A percentile compares a stretch with the other conserved stretches of the same genome.
Conservation (phyloP, 352 stramenopile species). For the Globisporangium parvum region DNA sequence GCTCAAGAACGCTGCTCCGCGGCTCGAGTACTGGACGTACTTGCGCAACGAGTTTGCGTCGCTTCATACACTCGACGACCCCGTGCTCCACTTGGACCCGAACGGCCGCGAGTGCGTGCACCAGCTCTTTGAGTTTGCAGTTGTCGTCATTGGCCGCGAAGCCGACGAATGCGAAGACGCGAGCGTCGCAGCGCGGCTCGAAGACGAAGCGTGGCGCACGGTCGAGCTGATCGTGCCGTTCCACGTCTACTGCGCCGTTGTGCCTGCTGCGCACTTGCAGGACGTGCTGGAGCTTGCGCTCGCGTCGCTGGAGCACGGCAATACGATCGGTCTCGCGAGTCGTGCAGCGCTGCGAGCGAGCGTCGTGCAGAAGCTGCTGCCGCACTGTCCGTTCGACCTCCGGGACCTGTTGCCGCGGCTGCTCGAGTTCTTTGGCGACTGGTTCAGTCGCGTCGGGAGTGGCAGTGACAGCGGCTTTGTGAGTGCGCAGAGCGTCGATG, state of each 20-base stretch:
- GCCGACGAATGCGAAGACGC: slow-evolving; percentile 23
- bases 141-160: slow-evolving; percentile 38
- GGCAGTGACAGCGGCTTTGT: slow-evolving; percentile 20
- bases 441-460: slow-evolving; percentile 32
- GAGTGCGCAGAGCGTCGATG: slow-evolving; percentile 14
- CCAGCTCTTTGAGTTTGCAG: slow-evolving; percentile 52
- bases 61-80: slow-evolving; percentile 38
- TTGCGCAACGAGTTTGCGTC: slow-evolving; percentile 55
- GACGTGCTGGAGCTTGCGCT: slow-evolving; percentile 54
- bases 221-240: slow-evolving; percentile 48
- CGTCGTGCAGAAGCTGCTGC: slow-evolving; percentile 40
- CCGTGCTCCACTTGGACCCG: slow-evolving; percentile 62
- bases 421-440: slow-evolving; percentile 37
- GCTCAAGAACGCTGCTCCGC: slow-evolving; percentile 23
- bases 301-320: slow-evolving; percentile 33
- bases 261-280: slow-evolving; percentile 42
- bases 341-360: slow-evolving; percentile 19
- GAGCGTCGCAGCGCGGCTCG: slow-evolving; percentile 25
- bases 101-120: slow-evolving; percentile 60
- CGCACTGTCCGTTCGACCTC: slow-evolving; percentile 59
- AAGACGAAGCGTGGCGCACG: slow-evolving; percentile 65
- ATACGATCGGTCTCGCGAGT: slow-evolving; percentile 2
- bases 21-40: slow-evolving; percentile 50
- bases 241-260: slow-evolving; percentile 62
- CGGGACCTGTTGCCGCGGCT: slow-evolving; percentile 33